Evolutionary conservation across 2,329 filamentous ascomycete genomes (phyloP), one percentile per base, ranked within the genome.

Genomic region (Hypoxylon sp.): DNA sequence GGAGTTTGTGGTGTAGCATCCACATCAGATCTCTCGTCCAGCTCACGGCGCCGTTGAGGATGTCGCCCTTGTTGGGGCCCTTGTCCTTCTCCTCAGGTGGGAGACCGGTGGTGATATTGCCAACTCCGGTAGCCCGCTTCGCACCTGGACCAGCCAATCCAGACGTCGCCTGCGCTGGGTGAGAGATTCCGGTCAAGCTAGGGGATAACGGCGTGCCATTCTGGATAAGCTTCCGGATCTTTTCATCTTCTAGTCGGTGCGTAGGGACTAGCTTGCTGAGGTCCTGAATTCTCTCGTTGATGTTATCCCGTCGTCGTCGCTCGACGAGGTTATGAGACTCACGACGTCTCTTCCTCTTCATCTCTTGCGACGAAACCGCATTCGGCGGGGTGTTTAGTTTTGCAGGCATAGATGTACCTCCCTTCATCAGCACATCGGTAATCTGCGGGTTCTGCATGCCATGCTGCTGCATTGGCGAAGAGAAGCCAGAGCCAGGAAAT

Each of bases 21-120:
- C 95, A 98, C 93, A 98, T 97, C 54, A 99, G 84, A 79, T 99
- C 95, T 67, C 94, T 89, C 64, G 93, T 97, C 95, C 95, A 99
- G 79, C 93, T 93, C 56, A 98, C 95, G 32, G 94, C 92, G 28
- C 95, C 94, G 74, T 98, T 98, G 72, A 99, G 89, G 62, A 99
- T 98, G 72, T 99, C 95, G 50, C 95, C 95, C 81, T 99, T 99
- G 83, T 98, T 98, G 5, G 95, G 95, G 0, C 95, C 95, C 76
- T 98, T 98, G 80, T 99, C 95, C 77, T 98, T 98, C 70, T 98
- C 95, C 72, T 99, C 95, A 34, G 97, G 86, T 0, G 95, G 94
- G 28, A 98, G 85, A 13, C 94, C 93, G 68, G 94, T 94, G 5
- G 93, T 97, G 72, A 97, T 97, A 75, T 91, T 96, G 37, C 91